A percentile compares a stretch with the other conserved stretches of the same genome.
Conservation (phyloP, 73 alveolate species). For the Paramecium bursaria region DNA sequence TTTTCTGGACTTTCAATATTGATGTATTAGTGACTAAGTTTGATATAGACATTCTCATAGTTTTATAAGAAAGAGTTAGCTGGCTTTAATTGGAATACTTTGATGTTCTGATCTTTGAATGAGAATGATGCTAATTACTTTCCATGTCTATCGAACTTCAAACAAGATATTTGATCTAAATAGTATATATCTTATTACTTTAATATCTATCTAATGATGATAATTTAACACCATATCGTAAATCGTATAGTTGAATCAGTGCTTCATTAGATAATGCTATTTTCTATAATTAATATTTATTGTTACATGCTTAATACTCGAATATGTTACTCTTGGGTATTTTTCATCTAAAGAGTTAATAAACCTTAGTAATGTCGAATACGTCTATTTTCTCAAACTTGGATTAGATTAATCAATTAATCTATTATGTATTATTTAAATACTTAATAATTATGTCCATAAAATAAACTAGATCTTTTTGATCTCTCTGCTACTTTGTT, state of each 20-base stretch:
- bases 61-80: conserved; percentile 35
- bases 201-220: conserved; percentile 48
- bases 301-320: too few relatives aligned
- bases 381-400: conserved; percentile 19
- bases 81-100: conserved; percentile 38
- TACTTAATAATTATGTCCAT: conserved; percentile 30
- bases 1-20: not conserved
- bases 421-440: not conserved
- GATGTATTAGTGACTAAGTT: conserved; percentile 48
- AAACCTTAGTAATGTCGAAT: not conserved
- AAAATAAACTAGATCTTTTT: not conserved
- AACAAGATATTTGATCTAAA: conserved; percentile 40
- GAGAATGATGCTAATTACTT: conserved; percentile 56
- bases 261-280: conserved; percentile 54
- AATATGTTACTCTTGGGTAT: not conserved
- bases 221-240: conserved; percentile 52
- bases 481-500: not conserved
- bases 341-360: conserved; percentile 13
- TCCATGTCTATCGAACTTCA: conserved; percentile 45
- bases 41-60: conserved; percentile 43
- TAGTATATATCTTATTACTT: not conserved
- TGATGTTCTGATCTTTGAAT: conserved; percentile 38
- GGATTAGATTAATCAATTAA: conserved; percentile 18
- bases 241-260: conserved; percentile 10
- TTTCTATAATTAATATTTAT: conserved; percentile 8